Evolutionary conservation across 2,329 filamentous ascomycete genomes (phyloP), one percentile per base, ranked within the genome.

Genomic region (Podosphaera fusca): DNA sequence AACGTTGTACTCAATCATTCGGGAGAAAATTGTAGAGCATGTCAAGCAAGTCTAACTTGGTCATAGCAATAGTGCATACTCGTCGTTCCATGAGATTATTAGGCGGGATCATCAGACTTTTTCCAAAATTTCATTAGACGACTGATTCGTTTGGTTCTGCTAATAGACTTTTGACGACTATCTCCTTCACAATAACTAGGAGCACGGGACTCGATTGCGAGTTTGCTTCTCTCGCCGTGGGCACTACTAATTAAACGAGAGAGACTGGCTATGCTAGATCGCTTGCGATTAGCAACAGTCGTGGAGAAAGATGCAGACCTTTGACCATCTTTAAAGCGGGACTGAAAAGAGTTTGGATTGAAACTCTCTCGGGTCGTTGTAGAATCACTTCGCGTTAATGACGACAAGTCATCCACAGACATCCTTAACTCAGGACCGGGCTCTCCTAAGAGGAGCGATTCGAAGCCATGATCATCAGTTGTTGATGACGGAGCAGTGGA

Each of bases 101-200:
- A 21, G 21, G 8, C n/a, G 21, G 45, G 53, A 36, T 35, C 31
- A 12, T 47, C 38, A 29, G 45, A 21, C 35, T 56, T 56, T 69
- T 84, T 86, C 84, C 84, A 89, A 68, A 89, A 89, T 63, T 83
- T 80, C 75, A 87, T 80, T 71, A 88, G 75, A 55, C 83, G 82
- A 66, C 85, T 84, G 42, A 88, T 70, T 35, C 84, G 77, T 67
- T 81, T 85, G 42, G 79, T 73, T 67, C 81, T 84, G 72, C 82
- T 85, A 72, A 82, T 85, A 31, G 63, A 65, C 67, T 79, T 80
- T 63, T 72, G 71, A 58, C 75, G 77, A 64, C 77, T 79, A 36
- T 79, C 77, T 0, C 70, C 65, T n/a, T 81, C 75, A 46, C 70
- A 72, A 60, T 72, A 64, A 4, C 74, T 73, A 2, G 61, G 61